A percentile compares a stretch with the other conserved stretches of the same genome.
phyloP scores from a whole-genome alignment of 2,329 filamentous ascomycete genomes.

The Fusarium anthophilum region DNA sequence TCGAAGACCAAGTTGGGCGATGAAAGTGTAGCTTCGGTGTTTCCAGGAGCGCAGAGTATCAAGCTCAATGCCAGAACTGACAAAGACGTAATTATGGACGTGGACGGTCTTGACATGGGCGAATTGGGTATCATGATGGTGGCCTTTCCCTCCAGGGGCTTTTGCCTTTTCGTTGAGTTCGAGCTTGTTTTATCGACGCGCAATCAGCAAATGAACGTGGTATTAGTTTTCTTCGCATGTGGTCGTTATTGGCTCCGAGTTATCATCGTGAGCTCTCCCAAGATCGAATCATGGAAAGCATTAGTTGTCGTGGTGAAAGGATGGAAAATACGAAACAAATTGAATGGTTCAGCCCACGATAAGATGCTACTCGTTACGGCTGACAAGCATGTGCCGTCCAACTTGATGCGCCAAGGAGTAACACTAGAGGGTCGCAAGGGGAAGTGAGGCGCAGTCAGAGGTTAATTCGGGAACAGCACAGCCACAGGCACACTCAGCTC shows the following conservation, averaged over 20 bases:
- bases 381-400: slow-evolving; percentile 28
- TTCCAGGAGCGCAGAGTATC: slow-evolving; percentile 64
- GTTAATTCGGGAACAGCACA: slow-evolving; percentile 21
- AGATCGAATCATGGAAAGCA: neutral
- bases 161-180: slow-evolving; percentile 27
- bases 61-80: slow-evolving; percentile 66
- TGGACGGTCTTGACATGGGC: slow-evolving; percentile 76
- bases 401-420: slow-evolving; percentile 1
- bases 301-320: neutral
- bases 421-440: neutral
- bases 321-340: slow-evolving; percentile 8
- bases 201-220: slow-evolving; percentile 12
- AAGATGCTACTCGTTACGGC: slow-evolving; percentile 18
- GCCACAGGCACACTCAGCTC: slow-evolving; percentile 31
- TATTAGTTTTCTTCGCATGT: slow-evolving; percentile 19
- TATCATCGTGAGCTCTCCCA: slow-evolving; percentile 30
- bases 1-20: slow-evolving; percentile 13
- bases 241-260: slow-evolving; percentile 20
- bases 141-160: slow-evolving; percentile 55
- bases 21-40: slow-evolving; percentile 70
- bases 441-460: slow-evolving; percentile 36
- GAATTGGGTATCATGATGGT: slow-evolving; percentile 69
- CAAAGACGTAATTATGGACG: slow-evolving; percentile 69
- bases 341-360: slow-evolving; percentile 17
- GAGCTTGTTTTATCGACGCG: slow-evolving; percentile 16